Base-by-base conservation (phyloP, 805 yeast genomes). In the Pichia exigua region DNA sequence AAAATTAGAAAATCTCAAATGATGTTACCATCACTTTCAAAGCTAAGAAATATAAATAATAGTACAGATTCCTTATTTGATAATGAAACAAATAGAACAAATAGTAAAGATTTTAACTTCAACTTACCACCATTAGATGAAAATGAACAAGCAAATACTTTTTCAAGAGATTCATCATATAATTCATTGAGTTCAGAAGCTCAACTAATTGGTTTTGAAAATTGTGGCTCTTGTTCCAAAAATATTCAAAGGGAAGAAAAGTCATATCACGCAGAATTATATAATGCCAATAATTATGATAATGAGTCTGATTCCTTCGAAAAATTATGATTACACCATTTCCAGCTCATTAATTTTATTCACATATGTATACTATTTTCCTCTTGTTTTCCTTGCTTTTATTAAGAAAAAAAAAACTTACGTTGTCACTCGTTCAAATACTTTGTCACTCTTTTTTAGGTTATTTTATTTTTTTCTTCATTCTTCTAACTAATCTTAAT, bases 1-100 rank as follows among this genome's bases (percentile, higher is more conserved):
- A 62, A 75, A 27, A 69, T 69, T 40, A 73, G 75, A 54, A 61
- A 60, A 48, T 63, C 70, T 39, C 72, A 68, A 54, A 44, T 64
- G 51, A 53, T 47, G 13, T 44, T 44, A 21, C 51, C 54, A 3
- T 30, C 35, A 22, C 11, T 44, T 26, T 47, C 54, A 8, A 48
- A 45, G 27, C 20, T 52, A 15, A 35, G 46, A 47, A 44, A 47
- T 40, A 7, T 40, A n/a, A 47, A 21, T 32, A n/a, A n/a, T 15
- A 52, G 46, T 38, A 39, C 40, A 30, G 52, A 44, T 35, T 47
- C 54, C 28, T 7, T 41, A 27, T 38, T 42, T 40, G 39, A 45
- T 24, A 27, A 10, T 35, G 42, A 15, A 17, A 39, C 12, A 11
- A 39, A 24, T n/a, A 20, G 38, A 20, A 47, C 18, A 27, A n/a